These are phyloP conservation scores for Pyrenophora graminea DNA, from an alignment of 2,329 filamentous ascomycete genomes.

Conservation along the genomic window DNA sequence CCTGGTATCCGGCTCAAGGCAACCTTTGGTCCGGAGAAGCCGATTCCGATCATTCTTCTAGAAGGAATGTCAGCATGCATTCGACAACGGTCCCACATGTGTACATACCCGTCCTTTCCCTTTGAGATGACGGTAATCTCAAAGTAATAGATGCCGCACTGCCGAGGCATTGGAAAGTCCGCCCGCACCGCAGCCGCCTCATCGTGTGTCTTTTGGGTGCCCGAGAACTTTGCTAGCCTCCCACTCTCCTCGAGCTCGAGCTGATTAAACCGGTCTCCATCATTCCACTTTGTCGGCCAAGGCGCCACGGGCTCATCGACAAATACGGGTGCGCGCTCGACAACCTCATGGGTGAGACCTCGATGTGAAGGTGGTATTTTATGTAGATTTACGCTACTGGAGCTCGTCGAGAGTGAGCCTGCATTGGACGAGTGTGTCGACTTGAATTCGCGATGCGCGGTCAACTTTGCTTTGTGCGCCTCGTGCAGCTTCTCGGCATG, in stretches of 20 bases:
- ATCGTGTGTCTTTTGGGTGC: constrained; percentile 62
- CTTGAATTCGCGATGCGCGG: constrained; percentile 51
- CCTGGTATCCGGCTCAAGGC: constrained; percentile 65
- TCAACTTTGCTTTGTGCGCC: constrained; percentile 64
- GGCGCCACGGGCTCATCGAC: constrained; percentile 65
- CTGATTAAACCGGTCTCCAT: constrained; percentile 71
- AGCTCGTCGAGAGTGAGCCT: constrained; percentile 58
- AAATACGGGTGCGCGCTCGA: constrained; percentile 71
- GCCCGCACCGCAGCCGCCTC: constrained; percentile 84
- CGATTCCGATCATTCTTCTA: constrained; percentile 58
- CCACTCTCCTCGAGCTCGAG: constrained; percentile 78
- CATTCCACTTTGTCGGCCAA: constrained; percentile 84
- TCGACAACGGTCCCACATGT: constrained; percentile 35
- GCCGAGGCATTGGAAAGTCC: constrained; percentile 82
- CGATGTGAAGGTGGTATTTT: constrained; percentile 69
- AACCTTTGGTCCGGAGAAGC: constrained; percentile 64
- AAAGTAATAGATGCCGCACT: constrained; percentile 94
- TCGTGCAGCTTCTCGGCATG: constrained; percentile 78
- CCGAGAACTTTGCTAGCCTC: constrained; percentile 67
- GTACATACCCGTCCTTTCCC: constrained; percentile 66
- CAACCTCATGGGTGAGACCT: constrained; percentile 80
- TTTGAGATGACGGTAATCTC: constrained; percentile 72
- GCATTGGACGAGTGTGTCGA: constrained; percentile 52
- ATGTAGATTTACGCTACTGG: constrained; percentile 62
- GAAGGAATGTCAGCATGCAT: constrained; percentile 24